Conservation (phyloP, 345 rosid genomes). For the Alliaria petiolata region DNA sequence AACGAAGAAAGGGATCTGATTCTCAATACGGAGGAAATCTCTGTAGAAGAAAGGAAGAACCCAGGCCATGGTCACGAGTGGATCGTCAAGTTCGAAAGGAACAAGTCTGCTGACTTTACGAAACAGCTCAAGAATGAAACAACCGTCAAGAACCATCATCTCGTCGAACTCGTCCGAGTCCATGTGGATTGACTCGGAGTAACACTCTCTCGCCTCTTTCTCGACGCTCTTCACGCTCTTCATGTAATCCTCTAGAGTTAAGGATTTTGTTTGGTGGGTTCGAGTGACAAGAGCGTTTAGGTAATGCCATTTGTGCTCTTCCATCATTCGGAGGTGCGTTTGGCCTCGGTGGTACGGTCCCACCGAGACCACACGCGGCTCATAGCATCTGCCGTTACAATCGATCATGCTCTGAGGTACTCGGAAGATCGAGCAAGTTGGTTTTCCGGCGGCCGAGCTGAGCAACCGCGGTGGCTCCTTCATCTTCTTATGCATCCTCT, state of each 20-base stretch:
- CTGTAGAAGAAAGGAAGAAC: slow-evolving; percentile 63
- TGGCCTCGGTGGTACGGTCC: slow-evolving; percentile 71
- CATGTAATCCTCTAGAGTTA: slow-evolving; percentile 45
- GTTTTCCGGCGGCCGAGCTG: slow-evolving; percentile 31
- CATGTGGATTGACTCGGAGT: slow-evolving; percentile 53
- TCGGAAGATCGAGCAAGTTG: slow-evolving; percentile 35
- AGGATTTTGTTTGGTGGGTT: slow-evolving; percentile 14
- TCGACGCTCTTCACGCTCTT: slow-evolving; percentile 40
- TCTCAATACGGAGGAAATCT: slow-evolving; percentile 42
- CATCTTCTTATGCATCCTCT: slow-evolving; percentile 27
- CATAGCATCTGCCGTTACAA: slow-evolving; percentile 53
- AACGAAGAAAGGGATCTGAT: slow-evolving; percentile 70
- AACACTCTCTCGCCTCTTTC: slow-evolving; percentile 51
- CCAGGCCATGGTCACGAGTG: slow-evolving; percentile 69
- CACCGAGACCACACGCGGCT: slow-evolving; percentile 64
- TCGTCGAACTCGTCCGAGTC: slow-evolving; percentile 47
- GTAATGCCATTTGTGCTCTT: slow-evolving; percentile 83
- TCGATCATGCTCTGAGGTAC: slow-evolving; percentile 45
- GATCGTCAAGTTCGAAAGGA: slow-evolving; percentile 49
- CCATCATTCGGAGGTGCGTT: slow-evolving; percentile 49
- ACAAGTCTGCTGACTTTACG: slow-evolving; percentile 46
- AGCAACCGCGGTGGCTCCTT: slow-evolving; percentile 29
- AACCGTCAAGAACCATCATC: slow-evolving; percentile 70
- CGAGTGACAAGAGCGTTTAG: slow-evolving; percentile 45
- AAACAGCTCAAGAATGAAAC: slow-evolving; percentile 59